These are phyloP conservation scores for Fusarium humuli DNA, from an alignment of 2,329 filamentous ascomycete genomes.

Conservation along the genomic window DNA sequence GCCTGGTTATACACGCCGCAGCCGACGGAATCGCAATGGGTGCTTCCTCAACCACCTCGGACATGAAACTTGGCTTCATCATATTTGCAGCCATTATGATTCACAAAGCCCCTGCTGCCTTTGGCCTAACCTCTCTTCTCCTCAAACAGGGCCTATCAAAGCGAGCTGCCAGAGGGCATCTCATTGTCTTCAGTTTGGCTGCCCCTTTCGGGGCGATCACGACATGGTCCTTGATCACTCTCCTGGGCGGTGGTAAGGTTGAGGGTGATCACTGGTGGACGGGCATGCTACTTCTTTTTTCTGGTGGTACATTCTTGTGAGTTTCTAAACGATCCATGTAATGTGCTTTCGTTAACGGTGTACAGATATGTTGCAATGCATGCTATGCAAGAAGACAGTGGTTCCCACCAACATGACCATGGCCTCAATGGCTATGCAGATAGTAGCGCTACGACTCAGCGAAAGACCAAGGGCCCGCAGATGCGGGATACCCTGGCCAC, in stretches of 20 bases:
- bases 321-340: slow-evolving; percentile 48
- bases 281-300: slow-evolving; percentile 93
- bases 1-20: slow-evolving; percentile 94
- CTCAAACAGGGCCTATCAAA: slow-evolving; percentile 93
- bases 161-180: slow-evolving; percentile 82
- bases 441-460: slow-evolving; percentile 56
- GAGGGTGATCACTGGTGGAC: slow-evolving; percentile 85
- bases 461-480: slow-evolving; percentile 66
- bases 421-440: slow-evolving; percentile 68
- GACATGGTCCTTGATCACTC: slow-evolving; percentile 83
- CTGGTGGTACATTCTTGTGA: slow-evolving; percentile 93
- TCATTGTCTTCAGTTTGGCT: slow-evolving; percentile 91
- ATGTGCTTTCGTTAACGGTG: slow-evolving; percentile 28
- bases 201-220: slow-evolving; percentile 86
- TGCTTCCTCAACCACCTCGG: slow-evolving; percentile 81
- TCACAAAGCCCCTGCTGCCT: slow-evolving; percentile 95
- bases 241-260: slow-evolving; percentile 72
- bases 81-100: slow-evolving; percentile 98
- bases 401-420: slow-evolving; percentile 61
- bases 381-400: slow-evolving; percentile 86
- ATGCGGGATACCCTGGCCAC: slow-evolving; percentile 78
- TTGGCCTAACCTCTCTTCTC: slow-evolving; percentile 90
- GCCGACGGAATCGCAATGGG: slow-evolving; percentile 97
- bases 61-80: slow-evolving; percentile 84
- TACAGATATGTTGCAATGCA: slow-evolving; percentile 96